phyloP scores from a whole-genome alignment of 331 rosid species.

The Quercus tomentella region DNA sequence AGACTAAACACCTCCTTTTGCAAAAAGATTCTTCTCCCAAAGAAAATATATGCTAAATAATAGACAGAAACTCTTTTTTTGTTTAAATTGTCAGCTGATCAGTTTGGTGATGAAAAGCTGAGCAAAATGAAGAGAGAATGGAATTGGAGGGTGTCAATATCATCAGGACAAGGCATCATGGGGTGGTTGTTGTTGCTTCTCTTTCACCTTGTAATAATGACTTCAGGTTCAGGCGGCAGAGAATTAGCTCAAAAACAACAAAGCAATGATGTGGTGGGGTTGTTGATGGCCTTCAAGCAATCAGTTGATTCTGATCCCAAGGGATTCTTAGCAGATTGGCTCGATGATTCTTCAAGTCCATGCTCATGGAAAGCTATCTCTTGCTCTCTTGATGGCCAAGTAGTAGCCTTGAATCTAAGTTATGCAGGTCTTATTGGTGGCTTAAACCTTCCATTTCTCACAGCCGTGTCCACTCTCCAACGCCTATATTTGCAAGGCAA shows the following conservation, averaged over 20 bases:
- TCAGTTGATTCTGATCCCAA: slow-evolving; percentile 49
- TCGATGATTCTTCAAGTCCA: slow-evolving; percentile 5
- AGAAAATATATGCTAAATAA: neutral
- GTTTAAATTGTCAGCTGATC: neutral
- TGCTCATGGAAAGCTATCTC: slow-evolving; percentile 53
- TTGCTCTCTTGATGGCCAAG: slow-evolving; percentile 37
- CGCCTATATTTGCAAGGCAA: slow-evolving; percentile 36
- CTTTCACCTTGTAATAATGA: neutral
- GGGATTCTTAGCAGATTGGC: slow-evolving; percentile 47
- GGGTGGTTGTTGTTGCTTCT: neutral
- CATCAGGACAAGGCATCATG: slow-evolving; percentile 8
- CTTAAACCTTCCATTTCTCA: slow-evolving; percentile 39
- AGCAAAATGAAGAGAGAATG: slow-evolving; percentile 5
- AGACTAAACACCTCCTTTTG: no score
- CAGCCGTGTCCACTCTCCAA: slow-evolving; percentile 40
- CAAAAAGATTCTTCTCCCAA: no score
- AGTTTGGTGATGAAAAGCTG: neutral
- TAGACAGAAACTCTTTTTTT: neutral
- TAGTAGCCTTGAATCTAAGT: slow-evolving; percentile 44
- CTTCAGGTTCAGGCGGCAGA: slow-evolving; percentile 8
- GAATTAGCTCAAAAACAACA: neutral
- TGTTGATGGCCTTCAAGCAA: slow-evolving; percentile 43
- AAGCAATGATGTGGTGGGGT: neutral
- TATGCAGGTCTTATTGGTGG: slow-evolving; percentile 44
- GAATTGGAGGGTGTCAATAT: neutral